These are phyloP conservation scores for Infundibulicybe gibba DNA, from an alignment of 768 basidiomycete species.

Conservation along the genomic window DNA sequence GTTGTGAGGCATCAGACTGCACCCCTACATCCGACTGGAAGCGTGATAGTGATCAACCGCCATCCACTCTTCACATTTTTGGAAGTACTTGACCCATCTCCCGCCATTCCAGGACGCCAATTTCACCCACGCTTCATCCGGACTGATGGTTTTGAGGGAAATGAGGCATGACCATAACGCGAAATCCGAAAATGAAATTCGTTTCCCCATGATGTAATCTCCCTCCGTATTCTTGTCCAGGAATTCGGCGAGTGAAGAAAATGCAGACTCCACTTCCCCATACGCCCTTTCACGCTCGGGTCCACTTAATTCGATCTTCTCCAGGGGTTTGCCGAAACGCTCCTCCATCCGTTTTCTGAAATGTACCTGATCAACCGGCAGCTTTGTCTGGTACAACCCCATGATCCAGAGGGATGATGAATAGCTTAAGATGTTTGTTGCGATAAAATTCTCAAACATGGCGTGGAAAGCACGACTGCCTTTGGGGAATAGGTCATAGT, in stretches of 20 bases:
- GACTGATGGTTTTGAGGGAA: constrained; percentile 17
- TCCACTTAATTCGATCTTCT: constrained; percentile 17
- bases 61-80: constrained; percentile 15
- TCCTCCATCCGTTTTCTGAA: constrained; percentile 13
- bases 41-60: constrained; percentile 5
- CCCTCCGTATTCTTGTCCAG: constrained; percentile 9
- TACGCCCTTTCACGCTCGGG: constrained; percentile 17
- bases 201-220: constrained; percentile 15
- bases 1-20: too few relatives aligned
- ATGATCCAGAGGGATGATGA: constrained; percentile 14
- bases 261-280: constrained; percentile 14
- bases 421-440: constrained; percentile 9
- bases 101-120: constrained; percentile 22
- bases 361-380: constrained; percentile 12
- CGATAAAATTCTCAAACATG: constrained; percentile 15
- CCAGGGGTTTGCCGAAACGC: constrained; percentile 12
- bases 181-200: constrained; percentile 20
- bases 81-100: constrained; percentile 19
- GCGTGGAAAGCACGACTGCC: constrained; percentile 17
- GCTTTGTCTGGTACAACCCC: constrained; percentile 17
- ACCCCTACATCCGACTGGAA: too few relatives aligned
- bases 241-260: constrained; percentile 8
- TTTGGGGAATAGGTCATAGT: constrained; percentile 15
- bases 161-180: constrained; percentile 19
- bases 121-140: constrained; percentile 19